phyloP scores from a whole-genome alignment of 176 grass and related monocot genomes.

The Puya raimondii region DNA sequence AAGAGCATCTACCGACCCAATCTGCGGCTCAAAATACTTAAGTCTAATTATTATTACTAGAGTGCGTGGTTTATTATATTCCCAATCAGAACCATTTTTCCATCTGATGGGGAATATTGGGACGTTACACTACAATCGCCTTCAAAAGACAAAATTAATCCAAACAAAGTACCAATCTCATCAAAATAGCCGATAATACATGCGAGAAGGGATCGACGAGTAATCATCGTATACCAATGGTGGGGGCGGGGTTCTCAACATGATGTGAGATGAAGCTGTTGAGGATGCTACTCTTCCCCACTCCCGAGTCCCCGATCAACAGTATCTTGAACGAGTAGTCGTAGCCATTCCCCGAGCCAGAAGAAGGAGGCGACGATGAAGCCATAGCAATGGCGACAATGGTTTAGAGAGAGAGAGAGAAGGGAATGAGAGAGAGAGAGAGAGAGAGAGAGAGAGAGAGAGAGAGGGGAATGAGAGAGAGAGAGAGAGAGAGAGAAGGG shows the following conservation, averaged over 20 bases:
- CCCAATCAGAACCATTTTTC: too few species aligned
- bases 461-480: neutral
- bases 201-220: neutral
- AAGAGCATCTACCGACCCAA: too few species aligned
- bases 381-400: neutral
- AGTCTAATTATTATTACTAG: neutral
- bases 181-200: constrained; percentile 9
- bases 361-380: constrained; percentile 16
- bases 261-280: constrained; percentile 70
- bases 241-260: constrained; percentile 51
- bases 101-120: too few species aligned
- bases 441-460: constrained; percentile 11
- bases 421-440: neutral
- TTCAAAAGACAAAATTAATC: too few species aligned
- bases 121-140: too few species aligned
- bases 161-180: neutral
- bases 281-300: constrained; percentile 96
- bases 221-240: constrained; percentile 67
- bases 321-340: constrained; percentile 94
- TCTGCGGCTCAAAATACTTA: neutral
- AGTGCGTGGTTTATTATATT: too few species aligned
- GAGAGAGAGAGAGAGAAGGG: constrained; percentile 4
- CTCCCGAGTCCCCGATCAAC: constrained; percentile 81
- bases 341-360: constrained; percentile 35
- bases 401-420: constrained; percentile 4